Evolutionary conservation across 1,284 basidiomycete species (phyloP).

Genomic region (Cryptococcus sp.): DNA sequence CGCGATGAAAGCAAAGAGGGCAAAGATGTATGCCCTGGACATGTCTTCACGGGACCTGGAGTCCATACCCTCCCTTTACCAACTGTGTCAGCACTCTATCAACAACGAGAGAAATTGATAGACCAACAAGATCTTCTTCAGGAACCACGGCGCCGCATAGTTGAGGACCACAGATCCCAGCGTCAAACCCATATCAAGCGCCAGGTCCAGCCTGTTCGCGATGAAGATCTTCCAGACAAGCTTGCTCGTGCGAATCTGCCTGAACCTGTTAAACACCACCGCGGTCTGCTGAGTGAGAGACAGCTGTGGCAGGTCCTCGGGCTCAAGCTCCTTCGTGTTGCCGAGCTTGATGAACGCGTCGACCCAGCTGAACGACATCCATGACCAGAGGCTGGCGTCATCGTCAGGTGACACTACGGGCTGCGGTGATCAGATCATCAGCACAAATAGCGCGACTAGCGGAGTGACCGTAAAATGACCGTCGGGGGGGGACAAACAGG

Average conservation of each 20-base stretch:
- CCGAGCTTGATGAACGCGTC: slow-evolving; percentile 64
- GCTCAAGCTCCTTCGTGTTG: slow-evolving; percentile 60
- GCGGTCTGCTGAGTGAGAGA: slow-evolving; percentile 66
- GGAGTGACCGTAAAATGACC: not conserved
- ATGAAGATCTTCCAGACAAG: slow-evolving; percentile 63
- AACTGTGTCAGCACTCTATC: not conserved
- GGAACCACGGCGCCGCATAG: slow-evolving; percentile 54
- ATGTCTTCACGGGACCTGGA: slow-evolving; percentile 54
- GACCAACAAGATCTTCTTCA: slow-evolving; percentile 51
- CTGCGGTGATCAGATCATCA: slow-evolving; percentile 1
- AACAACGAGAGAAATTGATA: not conserved
- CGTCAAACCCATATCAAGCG: slow-evolving; percentile 65
- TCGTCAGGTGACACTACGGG: slow-evolving; percentile 57
- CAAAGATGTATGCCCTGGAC: slow-evolving; percentile 67
- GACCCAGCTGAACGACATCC: slow-evolving; percentile 73
- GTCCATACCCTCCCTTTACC: slow-evolving; percentile 39
- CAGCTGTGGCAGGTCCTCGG: slow-evolving; percentile 67
- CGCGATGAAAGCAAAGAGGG: slow-evolving; percentile 62
- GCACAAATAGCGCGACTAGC: not conserved
- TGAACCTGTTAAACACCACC: slow-evolving; percentile 61
- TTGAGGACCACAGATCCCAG: slow-evolving; percentile 64
- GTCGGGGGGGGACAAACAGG: not conserved
- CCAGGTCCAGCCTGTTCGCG: slow-evolving; percentile 69
- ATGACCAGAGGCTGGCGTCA: slow-evolving; percentile 68
- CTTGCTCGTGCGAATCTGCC: slow-evolving; percentile 43